These are phyloP conservation scores for Eutypella sp. DNA, from an alignment of 2,329 filamentous ascomycete genomes.

Conservation along the genomic window DNA sequence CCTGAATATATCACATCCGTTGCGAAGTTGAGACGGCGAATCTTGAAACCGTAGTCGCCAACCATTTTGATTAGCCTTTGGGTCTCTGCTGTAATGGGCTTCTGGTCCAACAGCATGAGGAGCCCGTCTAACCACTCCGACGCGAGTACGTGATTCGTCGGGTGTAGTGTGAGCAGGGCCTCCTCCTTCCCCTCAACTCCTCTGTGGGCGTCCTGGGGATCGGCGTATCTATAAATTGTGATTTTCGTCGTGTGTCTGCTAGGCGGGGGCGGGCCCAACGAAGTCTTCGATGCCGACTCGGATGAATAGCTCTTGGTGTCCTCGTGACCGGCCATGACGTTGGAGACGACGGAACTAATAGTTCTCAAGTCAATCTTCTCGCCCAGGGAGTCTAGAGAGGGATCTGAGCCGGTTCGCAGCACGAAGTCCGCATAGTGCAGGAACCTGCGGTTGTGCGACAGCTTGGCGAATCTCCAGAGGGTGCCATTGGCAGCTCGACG, in stretches of 20 bases:
- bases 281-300: conserved; percentile 37
- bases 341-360: conserved; percentile 91
- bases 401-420: conserved; percentile 57
- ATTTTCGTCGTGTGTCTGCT: conserved; percentile 76
- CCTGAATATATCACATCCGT: conserved; percentile 72
- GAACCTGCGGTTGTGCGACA: conserved; percentile 87
- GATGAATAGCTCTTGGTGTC: conserved; percentile 42
- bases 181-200: conserved; percentile 54
- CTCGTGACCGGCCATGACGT: conserved; percentile 64
- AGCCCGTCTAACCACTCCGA: conserved; percentile 97
- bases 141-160: conserved; percentile 73
- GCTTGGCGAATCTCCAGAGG: conserved; percentile 75
- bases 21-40: conserved; percentile 83
- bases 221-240: conserved; percentile 74
- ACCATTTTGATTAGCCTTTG: conserved; percentile 83
- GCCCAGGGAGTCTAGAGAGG: conserved; percentile 65
- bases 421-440: conserved; percentile 88
- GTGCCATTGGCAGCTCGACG: conserved; percentile 42
- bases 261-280: conserved; percentile 17
- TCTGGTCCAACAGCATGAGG: conserved; percentile 89
- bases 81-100: conserved; percentile 95
- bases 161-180: conserved; percentile 76
- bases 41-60: conserved; percentile 86
- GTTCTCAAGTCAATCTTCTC: conserved; percentile 83
- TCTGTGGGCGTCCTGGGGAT: conserved; percentile 33